Base-by-base conservation (phyloP, 768 basidiomycete species). In the Agrocybe pediades region DNA sequence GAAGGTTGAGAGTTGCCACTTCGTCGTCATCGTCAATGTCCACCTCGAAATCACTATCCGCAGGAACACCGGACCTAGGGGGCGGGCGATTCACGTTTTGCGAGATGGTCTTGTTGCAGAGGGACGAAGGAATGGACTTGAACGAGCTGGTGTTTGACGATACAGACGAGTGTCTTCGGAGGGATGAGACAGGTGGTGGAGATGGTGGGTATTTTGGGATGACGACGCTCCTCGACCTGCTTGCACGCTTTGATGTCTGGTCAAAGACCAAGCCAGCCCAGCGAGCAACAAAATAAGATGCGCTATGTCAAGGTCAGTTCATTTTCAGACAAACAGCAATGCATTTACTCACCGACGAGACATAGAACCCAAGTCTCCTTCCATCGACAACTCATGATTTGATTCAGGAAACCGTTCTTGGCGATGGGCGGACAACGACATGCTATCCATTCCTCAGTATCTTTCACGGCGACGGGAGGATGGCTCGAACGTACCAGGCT, bases 41-140 rank as follows among this genome's bases (percentile, higher is more conserved):
- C 39, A 74, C 63, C 8, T 70, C 65, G 1, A 59, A 59, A 33
- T 69, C 62, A 40, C 68, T 71, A 36, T 74, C 76, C 2, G 79
- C 68, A 27, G 86, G 84, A 9, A 78, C 65, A 50, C 77, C 74
- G 53, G 72, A 77, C 23, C 80, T 77, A 1, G 86, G 86, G 30
- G 76, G 83, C 0, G 85, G 82, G 2, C 84, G 77, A 2, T 63
- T 69, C 43, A 52, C 17, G 50, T 58, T 41, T 39, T 55, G 46
- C 57, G 53, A 49, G 55, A 57, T 44, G 57, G 55, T 26, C 9
- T 49, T 53, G 5, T 41, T 30, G 57, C 55, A 49, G 21, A 25
- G 51, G 29, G 60, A 55, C 60, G 42, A 43, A 8, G 50, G 48
- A 1, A 25, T 23, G 6, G 48, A 44, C 54, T 56, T 66, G 65